Conservation (phyloP, 352 stramenopile species). For the Aphanomyces stellatus region DNA sequence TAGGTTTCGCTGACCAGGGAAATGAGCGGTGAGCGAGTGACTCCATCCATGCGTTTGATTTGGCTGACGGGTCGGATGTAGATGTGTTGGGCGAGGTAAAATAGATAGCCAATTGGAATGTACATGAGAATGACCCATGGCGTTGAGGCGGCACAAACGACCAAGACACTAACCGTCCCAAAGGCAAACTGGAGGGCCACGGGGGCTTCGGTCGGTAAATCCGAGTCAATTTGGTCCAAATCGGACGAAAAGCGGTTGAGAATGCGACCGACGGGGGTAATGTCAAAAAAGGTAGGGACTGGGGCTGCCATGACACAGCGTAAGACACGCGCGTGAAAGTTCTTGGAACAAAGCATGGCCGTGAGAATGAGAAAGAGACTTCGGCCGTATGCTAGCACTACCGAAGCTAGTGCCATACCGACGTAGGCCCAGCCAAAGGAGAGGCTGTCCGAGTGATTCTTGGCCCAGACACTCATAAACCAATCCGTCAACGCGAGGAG, state of each 20-base stretch:
- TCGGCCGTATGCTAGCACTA: background rate
- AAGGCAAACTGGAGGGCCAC: slow-evolving; percentile 13
- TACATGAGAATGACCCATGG: slow-evolving; percentile 11
- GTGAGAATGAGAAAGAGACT: background rate
- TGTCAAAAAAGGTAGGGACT: slow-evolving; percentile 38
- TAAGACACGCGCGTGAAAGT: background rate
- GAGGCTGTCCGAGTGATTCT: background rate
- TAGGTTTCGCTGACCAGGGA: slow-evolving; percentile 87
- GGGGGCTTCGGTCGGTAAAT: slow-evolving; percentile 34
- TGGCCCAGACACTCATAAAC: slow-evolving; percentile 11
- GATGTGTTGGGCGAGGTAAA: slow-evolving; percentile 36
- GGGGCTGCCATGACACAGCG: background rate
- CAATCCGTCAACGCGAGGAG: slow-evolving; percentile 2
- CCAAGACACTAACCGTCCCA: background rate
- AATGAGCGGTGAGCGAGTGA: slow-evolving; percentile 84
- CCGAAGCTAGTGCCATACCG: background rate
- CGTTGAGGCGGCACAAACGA: background rate
- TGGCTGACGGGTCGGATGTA: slow-evolving; percentile 58
- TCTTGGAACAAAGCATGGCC: background rate
- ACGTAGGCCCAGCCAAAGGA: background rate
- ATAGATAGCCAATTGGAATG: slow-evolving; percentile 7
- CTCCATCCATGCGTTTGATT: slow-evolving; percentile 51
- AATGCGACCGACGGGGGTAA: slow-evolving; percentile 55
- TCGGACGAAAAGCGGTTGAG: slow-evolving; percentile 73
- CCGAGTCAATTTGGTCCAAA: slow-evolving; percentile 58